Conservation (phyloP, 257 asterid genomes). For the Solanum lycopersicoides region DNA sequence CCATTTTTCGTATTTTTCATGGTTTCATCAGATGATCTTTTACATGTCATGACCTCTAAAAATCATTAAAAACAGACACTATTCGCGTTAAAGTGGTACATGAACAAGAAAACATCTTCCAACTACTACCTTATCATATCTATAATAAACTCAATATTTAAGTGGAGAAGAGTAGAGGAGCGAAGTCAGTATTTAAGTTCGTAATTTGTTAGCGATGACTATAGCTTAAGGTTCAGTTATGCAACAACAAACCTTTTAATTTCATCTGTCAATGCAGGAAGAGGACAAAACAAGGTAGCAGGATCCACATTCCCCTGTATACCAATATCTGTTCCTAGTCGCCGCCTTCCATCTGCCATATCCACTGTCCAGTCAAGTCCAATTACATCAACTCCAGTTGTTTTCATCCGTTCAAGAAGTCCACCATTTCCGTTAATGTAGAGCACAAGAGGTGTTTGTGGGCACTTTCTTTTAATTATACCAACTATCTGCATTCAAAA, state of each 20-base stretch:
- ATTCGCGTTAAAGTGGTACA: not conserved
- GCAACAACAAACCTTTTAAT: constrained; percentile 44
- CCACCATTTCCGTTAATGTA: constrained; percentile 96
- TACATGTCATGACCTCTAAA: not conserved
- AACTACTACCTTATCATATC: not conserved
- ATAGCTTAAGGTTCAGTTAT: not conserved
- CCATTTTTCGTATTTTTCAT: not conserved
- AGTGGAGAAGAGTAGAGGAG: not conserved
- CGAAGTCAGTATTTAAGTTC: not conserved
- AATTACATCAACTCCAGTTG: constrained; percentile 88
- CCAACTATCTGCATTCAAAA: constrained; percentile 58
- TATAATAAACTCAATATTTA: not conserved
- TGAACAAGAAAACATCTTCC: not conserved
- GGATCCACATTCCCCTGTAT: constrained; percentile 95
- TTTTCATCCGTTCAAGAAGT: constrained; percentile 81
- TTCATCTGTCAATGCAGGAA: constrained; percentile 61
- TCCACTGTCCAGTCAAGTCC: constrained; percentile 98
- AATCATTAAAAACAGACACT: not conserved
- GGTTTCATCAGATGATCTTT: not conserved
- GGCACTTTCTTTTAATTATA: constrained; percentile 62
- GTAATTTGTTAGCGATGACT: not conserved
- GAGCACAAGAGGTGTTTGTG: constrained; percentile 78
- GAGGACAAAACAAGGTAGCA: constrained; percentile 75
- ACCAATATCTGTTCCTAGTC: constrained; percentile 48
- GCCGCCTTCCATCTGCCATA: constrained; percentile 64